These are phyloP conservation scores for Nematocida parisii DNA, from an alignment of 371 early-diverging fungal genomes.

Conservation along the genomic window DNA sequence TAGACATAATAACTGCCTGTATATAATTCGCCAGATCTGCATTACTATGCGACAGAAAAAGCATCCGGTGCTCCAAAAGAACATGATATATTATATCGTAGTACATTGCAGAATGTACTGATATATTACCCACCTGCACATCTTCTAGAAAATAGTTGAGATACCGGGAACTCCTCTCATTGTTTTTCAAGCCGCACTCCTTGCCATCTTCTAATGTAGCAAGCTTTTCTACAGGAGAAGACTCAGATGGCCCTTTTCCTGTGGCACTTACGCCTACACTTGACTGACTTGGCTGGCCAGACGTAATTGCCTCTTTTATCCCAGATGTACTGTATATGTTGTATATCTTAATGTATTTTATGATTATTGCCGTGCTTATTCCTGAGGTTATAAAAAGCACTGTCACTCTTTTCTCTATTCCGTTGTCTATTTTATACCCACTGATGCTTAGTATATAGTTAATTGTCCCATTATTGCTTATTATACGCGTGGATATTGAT, in stretches of 20 bases:
- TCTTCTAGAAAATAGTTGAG: slow-evolving; percentile 39
- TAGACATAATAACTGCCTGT: slow-evolving; percentile 21
- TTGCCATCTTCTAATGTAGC: too few relatives aligned
- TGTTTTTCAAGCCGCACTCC: too few relatives aligned
- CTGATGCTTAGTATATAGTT: slow-evolving; percentile 11
- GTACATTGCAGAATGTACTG: slow-evolving; percentile 4
- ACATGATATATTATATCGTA: slow-evolving; percentile 46
- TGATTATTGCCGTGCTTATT: not conserved
- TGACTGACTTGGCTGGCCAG: too few relatives aligned
- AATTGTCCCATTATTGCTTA: slow-evolving; percentile 19
- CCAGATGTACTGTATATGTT: slow-evolving; percentile 43
- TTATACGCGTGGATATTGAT: slow-evolving; percentile 31
- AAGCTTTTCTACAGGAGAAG: not conserved
- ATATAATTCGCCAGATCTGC: slow-evolving; percentile 21
- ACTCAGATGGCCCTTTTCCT: too few relatives aligned
- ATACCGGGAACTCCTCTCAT: too few relatives aligned
- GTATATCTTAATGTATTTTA: slow-evolving; percentile 45
- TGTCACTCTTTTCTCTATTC: slow-evolving; percentile 31
- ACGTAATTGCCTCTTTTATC: slow-evolving; percentile 29
- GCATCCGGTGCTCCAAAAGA: slow-evolving; percentile 46
- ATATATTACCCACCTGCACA: slow-evolving; percentile 18
- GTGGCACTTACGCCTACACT: too few relatives aligned
- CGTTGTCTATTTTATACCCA: slow-evolving; percentile 26
- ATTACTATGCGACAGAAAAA: slow-evolving; percentile 20
- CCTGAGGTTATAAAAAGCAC: not conserved